Conservation (phyloP, 352 stramenopile genomes). For the Aphanomyces stellatus region DNA sequence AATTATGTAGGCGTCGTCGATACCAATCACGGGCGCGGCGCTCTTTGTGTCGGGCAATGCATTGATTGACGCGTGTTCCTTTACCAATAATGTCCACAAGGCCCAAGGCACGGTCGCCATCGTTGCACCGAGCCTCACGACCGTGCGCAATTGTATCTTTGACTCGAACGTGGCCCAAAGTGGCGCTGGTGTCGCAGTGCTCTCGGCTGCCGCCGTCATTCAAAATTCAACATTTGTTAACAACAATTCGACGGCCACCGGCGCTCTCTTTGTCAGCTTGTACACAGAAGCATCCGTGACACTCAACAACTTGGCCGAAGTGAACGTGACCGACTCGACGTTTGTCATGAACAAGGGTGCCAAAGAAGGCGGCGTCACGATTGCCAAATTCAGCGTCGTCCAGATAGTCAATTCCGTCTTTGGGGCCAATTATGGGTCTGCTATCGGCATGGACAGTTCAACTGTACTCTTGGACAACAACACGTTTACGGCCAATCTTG, state of each 20-base stretch:
- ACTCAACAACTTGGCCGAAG: neutral
- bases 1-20: neutral
- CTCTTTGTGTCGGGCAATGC: neutral
- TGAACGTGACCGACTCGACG: neutral
- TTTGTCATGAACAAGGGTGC: neutral
- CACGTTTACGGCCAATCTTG: neutral
- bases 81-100: neutral
- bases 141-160: neutral
- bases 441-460: neutral
- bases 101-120: slow-evolving; percentile 12
- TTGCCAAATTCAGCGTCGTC: neutral
- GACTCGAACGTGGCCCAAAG: neutral
- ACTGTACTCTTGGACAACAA: neutral
- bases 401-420: neutral
- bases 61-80: neutral
- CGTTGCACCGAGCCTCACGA: slow-evolving; percentile 7
- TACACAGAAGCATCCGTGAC: neutral
- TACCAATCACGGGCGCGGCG: neutral
- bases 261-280: neutral
- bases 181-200: neutral
- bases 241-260: neutral
- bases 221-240: neutral
- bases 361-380: neutral
- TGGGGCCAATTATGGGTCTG: neutral
- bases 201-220: neutral